Conservation (phyloP, 2,329 filamentous ascomycete genomes). For the Xylaria sp. region DNA sequence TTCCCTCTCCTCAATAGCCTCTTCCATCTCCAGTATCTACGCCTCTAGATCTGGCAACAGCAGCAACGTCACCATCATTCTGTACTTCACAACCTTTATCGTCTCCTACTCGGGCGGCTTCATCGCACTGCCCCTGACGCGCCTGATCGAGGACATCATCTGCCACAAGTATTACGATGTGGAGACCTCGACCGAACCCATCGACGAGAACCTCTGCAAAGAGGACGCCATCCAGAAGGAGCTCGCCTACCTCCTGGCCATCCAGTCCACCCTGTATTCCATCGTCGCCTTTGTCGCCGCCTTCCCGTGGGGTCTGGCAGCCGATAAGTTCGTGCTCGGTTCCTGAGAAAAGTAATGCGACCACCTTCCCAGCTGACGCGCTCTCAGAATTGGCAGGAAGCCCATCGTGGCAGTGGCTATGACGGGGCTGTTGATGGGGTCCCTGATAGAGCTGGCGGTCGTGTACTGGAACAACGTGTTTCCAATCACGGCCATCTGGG, state of each 20-base stretch:
- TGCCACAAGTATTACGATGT: constrained; percentile 52
- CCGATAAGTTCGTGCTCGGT: constrained; percentile 40
- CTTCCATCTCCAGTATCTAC: constrained; percentile 35
- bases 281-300: constrained; percentile 50
- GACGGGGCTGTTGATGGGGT: constrained; percentile 45
- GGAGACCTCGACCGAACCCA: constrained; percentile 31
- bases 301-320: constrained; percentile 53
- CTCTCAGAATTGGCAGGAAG: constrained; percentile 50
- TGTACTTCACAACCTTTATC: constrained; percentile 50
- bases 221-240: constrained; percentile 49
- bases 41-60: constrained; percentile 43
- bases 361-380: not conserved
- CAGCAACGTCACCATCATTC: constrained; percentile 47
- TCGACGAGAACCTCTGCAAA: constrained; percentile 53
- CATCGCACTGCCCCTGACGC: constrained; percentile 48
- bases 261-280: constrained; percentile 45
- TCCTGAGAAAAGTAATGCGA: not conserved
- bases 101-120: constrained; percentile 47
- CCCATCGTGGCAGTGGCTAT: constrained; percentile 50
- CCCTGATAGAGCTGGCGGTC: constrained; percentile 46
- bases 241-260: constrained; percentile 51
- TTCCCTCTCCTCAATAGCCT: constrained; percentile 43
- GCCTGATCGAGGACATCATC: constrained; percentile 52
- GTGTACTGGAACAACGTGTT: constrained; percentile 49
- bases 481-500: constrained; percentile 51